These are phyloP conservation scores for Thielaviopsis punctulata DNA, from an alignment of 2,329 filamentous ascomycete species.

Conservation along the genomic window DNA sequence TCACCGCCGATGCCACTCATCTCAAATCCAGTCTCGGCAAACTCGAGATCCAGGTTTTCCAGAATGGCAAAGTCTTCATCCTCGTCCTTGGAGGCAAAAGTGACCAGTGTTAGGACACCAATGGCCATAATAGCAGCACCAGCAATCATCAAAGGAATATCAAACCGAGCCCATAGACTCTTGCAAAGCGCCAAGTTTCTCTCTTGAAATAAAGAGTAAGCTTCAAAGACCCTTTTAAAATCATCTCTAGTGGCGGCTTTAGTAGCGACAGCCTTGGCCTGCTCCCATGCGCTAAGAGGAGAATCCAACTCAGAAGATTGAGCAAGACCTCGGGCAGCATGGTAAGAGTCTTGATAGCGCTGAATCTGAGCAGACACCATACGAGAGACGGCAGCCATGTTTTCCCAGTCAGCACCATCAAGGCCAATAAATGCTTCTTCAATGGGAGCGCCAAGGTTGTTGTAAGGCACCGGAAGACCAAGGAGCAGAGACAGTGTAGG, in stretches of 20 bases:
- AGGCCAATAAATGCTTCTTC: conserved; percentile 76
- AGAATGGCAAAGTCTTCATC: conserved; percentile 37
- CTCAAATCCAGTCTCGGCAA: conserved; percentile 40
- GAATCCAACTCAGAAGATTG: conserved; percentile 31
- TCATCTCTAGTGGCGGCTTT: too few species aligned
- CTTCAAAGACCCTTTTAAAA: conserved; percentile 30
- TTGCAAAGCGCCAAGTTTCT: conserved; percentile 68
- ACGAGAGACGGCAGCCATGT: conserved; percentile 59
- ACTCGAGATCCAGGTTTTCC: conserved; percentile 40
- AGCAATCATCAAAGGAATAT: conserved; percentile 67
- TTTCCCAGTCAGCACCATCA: conserved; percentile 53
- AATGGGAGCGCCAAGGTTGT: conserved; percentile 83
- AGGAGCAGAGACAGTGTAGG: conserved; percentile 78
- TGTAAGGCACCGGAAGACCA: conserved; percentile 86
- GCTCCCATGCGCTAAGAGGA: conserved; percentile 28
- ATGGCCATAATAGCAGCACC: conserved; percentile 56
- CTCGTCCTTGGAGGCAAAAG: conserved; percentile 49
- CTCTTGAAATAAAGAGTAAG: conserved; percentile 57
- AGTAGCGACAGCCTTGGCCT: conserved; percentile 26
- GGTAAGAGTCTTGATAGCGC: conserved; percentile 76
- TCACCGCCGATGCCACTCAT: conserved; percentile 23
- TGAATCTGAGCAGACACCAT: conserved; percentile 73
- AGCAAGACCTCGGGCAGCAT: conserved; percentile 50
- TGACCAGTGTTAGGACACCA: conserved; percentile 49
- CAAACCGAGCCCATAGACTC: conserved; percentile 79